These are phyloP conservation scores for Aegilops sharonensis DNA, from an alignment of 176 grass and related monocot genomes.

Conservation along the genomic window DNA sequence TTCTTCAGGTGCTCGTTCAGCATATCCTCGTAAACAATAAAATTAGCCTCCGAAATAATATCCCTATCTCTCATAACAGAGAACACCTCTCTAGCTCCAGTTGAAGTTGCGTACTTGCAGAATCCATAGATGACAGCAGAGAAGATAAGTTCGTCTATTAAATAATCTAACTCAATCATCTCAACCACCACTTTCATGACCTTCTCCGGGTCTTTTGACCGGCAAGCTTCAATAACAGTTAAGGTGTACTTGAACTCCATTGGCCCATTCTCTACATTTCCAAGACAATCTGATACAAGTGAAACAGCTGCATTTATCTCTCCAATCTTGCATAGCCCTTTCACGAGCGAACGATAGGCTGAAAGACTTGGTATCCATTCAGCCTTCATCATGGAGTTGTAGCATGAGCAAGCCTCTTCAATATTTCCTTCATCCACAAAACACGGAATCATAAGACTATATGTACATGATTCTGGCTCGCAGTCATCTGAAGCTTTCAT, in stretches of 20 bases:
- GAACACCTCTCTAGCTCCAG: slow-evolving; percentile 73
- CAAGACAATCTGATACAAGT: slow-evolving; percentile 79
- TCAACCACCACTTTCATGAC: slow-evolving; percentile 72
- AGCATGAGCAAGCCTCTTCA: slow-evolving; percentile 77
- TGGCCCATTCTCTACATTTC: slow-evolving; percentile 84
- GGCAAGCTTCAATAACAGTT: slow-evolving; percentile 73
- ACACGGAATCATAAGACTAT: slow-evolving; percentile 75
- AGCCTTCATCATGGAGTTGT: slow-evolving; percentile 68
- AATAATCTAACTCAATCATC: slow-evolving; percentile 72
- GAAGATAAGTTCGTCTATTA: slow-evolving; percentile 68
- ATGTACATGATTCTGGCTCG: slow-evolving; percentile 61
- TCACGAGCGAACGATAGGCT: slow-evolving; percentile 72
- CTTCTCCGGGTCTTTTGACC: slow-evolving; percentile 64
- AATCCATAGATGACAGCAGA: slow-evolving; percentile 89
- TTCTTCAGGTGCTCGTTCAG: slow-evolving; percentile 88
- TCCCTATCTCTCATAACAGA: slow-evolving; percentile 60
- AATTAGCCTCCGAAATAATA: slow-evolving; percentile 67
- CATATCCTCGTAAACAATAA: slow-evolving; percentile 82
- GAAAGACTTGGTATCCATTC: slow-evolving; percentile 60
- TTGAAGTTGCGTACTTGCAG: slow-evolving; percentile 90
- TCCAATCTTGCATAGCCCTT: slow-evolving; percentile 77
- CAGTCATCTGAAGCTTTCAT: slow-evolving; percentile 54
- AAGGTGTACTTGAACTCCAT: slow-evolving; percentile 93
- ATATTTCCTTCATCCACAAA: slow-evolving; percentile 78
- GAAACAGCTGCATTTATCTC: slow-evolving; percentile 68